Percentiles rank a stretch among this genome's conserved stretches.
Evolutionary conservation across 139 green algal genomes (phyloP).

Genomic region (Parachlorella kessleri): DNA sequence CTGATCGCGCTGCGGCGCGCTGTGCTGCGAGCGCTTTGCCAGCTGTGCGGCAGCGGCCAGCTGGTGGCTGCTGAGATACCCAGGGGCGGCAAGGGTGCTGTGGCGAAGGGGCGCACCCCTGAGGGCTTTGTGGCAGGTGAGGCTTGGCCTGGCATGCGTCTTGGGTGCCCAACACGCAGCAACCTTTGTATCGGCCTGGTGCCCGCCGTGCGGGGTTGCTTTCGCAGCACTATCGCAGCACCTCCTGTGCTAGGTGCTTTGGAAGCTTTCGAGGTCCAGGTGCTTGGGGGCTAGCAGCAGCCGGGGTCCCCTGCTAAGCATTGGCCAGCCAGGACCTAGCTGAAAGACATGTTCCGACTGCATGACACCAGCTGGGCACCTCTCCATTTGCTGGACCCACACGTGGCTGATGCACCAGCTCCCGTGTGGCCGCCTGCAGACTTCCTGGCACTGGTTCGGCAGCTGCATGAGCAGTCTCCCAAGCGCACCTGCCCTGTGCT

Average conservation of each 20-base stretch:
- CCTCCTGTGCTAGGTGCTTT: too few species aligned
- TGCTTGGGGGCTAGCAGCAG: too few species aligned
- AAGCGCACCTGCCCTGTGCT: conserved; percentile 22
- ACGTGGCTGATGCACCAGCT: too few species aligned
- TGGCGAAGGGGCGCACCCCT: neutral
- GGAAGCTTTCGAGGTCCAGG: too few species aligned
- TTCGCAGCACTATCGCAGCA: too few species aligned
- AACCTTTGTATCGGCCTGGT: neutral
- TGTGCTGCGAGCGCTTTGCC: neutral
- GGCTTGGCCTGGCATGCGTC: neutral
- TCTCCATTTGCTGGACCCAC: too few species aligned
- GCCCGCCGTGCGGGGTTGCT: neutral
- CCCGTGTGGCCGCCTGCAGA: too few species aligned
- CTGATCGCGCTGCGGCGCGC: neutral
- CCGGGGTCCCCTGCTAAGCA: too few species aligned
- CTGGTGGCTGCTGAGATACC: conserved; percentile 13
- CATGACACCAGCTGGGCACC: too few species aligned
- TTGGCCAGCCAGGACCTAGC: too few species aligned
- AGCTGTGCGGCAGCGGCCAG: neutral
- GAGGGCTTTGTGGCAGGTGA: conserved; percentile 7
- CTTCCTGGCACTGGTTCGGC: neutral
- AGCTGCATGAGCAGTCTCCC: conserved; percentile 16
- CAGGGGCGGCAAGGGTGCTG: neutral
- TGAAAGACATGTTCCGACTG: too few species aligned
- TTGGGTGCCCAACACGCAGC: neutral